Percentiles rank a stretch among this genome's conserved stretches.
These are phyloP conservation scores for Globisporangium cylindrosporum DNA, from an alignment of 352 stramenopile genomes.

Conservation along the genomic window DNA sequence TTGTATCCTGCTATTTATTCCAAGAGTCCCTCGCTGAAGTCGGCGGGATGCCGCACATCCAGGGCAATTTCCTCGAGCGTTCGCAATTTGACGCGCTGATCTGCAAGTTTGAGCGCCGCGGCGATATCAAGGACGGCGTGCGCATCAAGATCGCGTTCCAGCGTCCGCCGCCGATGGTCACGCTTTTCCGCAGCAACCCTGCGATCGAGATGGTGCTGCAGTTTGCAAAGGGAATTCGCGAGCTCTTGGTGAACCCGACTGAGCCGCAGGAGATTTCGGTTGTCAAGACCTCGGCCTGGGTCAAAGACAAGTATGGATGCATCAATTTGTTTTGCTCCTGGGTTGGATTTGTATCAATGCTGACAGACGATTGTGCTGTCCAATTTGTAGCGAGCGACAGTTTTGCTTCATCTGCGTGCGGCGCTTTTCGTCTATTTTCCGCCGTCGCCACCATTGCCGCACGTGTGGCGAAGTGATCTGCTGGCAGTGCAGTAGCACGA, in stretches of 20 bases:
- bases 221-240: constrained; percentile 72
- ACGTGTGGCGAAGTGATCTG: constrained; percentile 88
- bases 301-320: constrained; percentile 74
- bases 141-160: constrained; percentile 86
- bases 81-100: constrained; percentile 84
- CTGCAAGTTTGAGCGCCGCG: constrained; percentile 82
- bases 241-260: constrained; percentile 74
- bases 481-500: constrained; percentile 84
- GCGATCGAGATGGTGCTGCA: constrained; percentile 82
- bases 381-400: constrained; percentile 51
- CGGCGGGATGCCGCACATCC: constrained; percentile 78
- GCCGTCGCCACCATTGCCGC: constrained; percentile 84
- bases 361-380: constrained; percentile 4
- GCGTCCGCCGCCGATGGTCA: constrained; percentile 75
- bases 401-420: constrained; percentile 82
- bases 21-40: constrained; percentile 83
- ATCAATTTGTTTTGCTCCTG: not conserved
- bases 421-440: constrained; percentile 82
- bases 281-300: constrained; percentile 77
- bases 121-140: constrained; percentile 71
- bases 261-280: constrained; percentile 80
- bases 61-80: constrained; percentile 72
- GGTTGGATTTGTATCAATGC: not conserved
- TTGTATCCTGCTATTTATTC: constrained; percentile 83
- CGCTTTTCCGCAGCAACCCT: constrained; percentile 78